Conservation (phyloP, 495 filamentous ascomycete species). For the Gamarada debralockiae region DNA sequence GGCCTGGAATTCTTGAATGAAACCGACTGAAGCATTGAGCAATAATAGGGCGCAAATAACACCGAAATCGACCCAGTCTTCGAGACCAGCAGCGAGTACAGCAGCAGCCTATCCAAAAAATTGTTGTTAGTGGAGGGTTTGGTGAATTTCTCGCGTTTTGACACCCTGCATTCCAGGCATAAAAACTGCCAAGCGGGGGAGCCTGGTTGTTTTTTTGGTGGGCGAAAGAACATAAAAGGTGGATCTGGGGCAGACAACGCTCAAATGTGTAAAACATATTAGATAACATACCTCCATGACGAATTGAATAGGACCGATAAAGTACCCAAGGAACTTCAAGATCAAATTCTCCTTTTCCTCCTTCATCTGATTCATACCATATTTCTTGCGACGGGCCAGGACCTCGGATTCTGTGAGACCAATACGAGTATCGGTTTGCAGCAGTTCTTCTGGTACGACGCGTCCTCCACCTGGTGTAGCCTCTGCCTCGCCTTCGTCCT, state of each 20-base stretch:
- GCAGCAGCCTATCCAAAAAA: constrained; percentile 54
- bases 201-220: neutral
- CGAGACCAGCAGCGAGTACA: constrained; percentile 71
- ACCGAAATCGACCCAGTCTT: constrained; percentile 81
- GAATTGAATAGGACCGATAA: constrained; percentile 88
- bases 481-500: constrained; percentile 44
- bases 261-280: neutral
- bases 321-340: constrained; percentile 79
- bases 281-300: constrained; percentile 76
- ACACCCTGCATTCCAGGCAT: constrained; percentile 9
- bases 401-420: constrained; percentile 78
- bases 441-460: constrained; percentile 59
- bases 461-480: constrained; percentile 41
- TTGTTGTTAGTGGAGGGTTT: constrained; percentile 13
- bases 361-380: constrained; percentile 84
- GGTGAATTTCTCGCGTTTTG: constrained; percentile 6
- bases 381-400: constrained; percentile 63
- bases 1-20: constrained; percentile 85
- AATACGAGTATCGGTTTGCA: constrained; percentile 63
- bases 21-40: constrained; percentile 83
- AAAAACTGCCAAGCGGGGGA: neutral
- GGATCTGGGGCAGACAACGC: too few species aligned
- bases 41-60: constrained; percentile 70
- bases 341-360: constrained; percentile 83
- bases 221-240: neutral